Evolutionary conservation across 345 rosid species (phyloP).

Genomic region (Lumnitzera racemosa): DNA sequence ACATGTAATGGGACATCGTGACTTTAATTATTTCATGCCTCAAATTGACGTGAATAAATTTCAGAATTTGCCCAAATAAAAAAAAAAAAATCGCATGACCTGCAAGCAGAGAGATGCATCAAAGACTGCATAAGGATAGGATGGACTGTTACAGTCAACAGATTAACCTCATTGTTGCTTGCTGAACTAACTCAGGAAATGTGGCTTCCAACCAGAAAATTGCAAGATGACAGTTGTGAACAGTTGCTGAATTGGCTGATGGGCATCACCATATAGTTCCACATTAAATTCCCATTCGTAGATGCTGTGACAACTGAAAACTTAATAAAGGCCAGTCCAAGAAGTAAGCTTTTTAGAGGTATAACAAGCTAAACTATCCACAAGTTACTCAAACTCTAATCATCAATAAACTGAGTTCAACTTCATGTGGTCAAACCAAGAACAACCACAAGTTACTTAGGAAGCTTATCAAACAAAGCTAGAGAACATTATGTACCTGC

Average conservation of each 20-base stretch:
- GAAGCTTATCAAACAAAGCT: too few species aligned
- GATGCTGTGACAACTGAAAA: constrained; percentile 35
- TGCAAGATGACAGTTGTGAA: constrained; percentile 66
- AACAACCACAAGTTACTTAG: too few species aligned
- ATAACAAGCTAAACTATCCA: too few species aligned
- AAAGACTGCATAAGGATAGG: constrained; percentile 64
- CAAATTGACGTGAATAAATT: too few species aligned
- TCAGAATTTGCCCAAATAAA: neutral
- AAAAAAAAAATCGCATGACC: constrained; percentile 28
- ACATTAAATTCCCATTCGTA: constrained; percentile 73
- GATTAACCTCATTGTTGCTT: constrained; percentile 35
- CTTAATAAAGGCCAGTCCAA: neutral
- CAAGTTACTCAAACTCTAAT: too few species aligned
- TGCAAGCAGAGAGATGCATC: constrained; percentile 90
- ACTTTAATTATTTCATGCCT: neutral
- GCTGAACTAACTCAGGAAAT: constrained; percentile 69
- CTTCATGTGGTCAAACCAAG: too few species aligned
- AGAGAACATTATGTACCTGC: too few species aligned
- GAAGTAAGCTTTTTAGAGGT: too few species aligned
- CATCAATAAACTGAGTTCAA: too few species aligned
- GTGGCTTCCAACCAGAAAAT: constrained; percentile 92
- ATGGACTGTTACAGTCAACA: constrained; percentile 47
- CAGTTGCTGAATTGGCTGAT: constrained; percentile 58
- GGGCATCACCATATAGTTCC: constrained; percentile 86
- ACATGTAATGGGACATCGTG: neutral